Base-by-base conservation (phyloP, 164 flowering plant genomes). In the Taxillus chinensis region DNA sequence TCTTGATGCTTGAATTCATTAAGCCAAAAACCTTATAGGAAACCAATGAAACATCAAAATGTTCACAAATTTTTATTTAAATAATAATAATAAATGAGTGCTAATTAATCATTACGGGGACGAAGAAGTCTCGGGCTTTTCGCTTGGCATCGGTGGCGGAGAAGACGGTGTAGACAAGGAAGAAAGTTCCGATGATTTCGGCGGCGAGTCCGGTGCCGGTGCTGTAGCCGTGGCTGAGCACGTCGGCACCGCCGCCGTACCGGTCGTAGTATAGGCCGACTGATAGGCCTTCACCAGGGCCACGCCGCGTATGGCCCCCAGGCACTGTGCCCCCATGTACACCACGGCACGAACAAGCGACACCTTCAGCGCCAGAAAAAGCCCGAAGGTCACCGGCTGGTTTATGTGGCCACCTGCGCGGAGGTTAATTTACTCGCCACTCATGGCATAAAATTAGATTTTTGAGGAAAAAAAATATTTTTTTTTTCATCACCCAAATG, bases 131-230 rank as follows among this genome's bases (percentile, higher is more conserved):
- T 61, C 78, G 64, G 7, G 81, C 81, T 7, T 43, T 75, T 48
- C 81, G 68, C 77, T 78, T 78, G 39, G 81, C 73, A 46, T 78
- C 81, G n/a, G 81, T 78, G 54, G 81, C 81, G 5, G 78, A 75
- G 64, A 75, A 75, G 51, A 74, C 77, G 41, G 77, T 74, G 71
- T 74, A 71, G 48, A 75, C 78, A 15, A 75, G 72, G n/a, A 75
- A 70, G 13, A 75, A 75, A 8, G 78, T 75, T 3, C 78, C 78
- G 27, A 75, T 64, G 48, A 75, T 72, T 71, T 75, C 78, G 7
- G 75, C 78, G 3, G 45, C 75, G 41, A 75, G 58, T 8, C 77
- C 81, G 42, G 48, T 60, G 43, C 77, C 75, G 15, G 43, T 73
- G 57, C 57, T 73, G 73, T 75, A 75, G n/a, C 75, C 79, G 5